Conservation (phyloP, 2,329 filamentous ascomycete genomes). For the Alternaria sp. region DNA sequence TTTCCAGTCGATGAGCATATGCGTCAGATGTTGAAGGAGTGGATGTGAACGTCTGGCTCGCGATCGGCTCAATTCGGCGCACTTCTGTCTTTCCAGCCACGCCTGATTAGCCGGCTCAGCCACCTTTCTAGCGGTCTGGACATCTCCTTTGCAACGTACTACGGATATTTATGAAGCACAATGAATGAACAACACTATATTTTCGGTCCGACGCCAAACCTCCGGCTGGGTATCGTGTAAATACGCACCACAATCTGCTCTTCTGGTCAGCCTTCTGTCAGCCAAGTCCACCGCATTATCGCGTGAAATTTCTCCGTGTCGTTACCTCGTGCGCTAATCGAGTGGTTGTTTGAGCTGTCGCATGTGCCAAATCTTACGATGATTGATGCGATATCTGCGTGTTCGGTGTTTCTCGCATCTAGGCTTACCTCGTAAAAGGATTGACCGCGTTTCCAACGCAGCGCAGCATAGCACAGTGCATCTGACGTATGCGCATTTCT, state of each 20-base stretch:
- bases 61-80: neutral
- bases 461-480: neutral
- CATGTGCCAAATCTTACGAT: neutral
- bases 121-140: neutral
- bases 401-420: neutral
- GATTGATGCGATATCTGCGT: neutral
- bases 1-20: no score
- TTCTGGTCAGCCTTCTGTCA: neutral
- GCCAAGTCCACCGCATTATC: neutral
- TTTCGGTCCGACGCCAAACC: neutral
- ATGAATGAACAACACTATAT: neutral
- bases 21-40: no score
- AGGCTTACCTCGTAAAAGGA: neutral
- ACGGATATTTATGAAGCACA: neutral
- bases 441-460: neutral
- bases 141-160: neutral
- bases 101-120: neutral
- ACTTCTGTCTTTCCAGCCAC: neutral
- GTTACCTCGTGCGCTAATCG: neutral
- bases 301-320: neutral
- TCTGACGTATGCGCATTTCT: neutral
- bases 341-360: neutral
- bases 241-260: neutral
- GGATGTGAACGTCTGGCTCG: no score
- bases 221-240: neutral